These are phyloP conservation scores for Cyberlindnera suaveolens DNA, from an alignment of 805 yeast genomes.

Conservation along the genomic window DNA sequence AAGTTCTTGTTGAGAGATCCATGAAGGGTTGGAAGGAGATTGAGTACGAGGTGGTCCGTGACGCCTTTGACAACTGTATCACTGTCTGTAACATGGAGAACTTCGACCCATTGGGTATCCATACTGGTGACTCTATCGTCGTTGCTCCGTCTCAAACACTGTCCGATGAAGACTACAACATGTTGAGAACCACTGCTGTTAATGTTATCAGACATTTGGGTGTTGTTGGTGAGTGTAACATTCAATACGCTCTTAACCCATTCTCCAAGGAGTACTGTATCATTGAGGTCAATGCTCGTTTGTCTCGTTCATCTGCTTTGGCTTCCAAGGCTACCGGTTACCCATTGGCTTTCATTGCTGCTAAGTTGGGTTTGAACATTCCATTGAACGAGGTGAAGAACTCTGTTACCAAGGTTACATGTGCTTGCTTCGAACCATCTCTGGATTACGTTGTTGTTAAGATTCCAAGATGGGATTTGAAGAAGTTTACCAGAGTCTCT, in stretches of 20 bases:
- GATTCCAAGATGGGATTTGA: slow-evolving; percentile 98
- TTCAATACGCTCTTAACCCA: slow-evolving; percentile 94
- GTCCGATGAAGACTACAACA: slow-evolving; percentile 94
- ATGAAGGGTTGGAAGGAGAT: slow-evolving; percentile 99
- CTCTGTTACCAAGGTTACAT: slow-evolving; percentile 89
- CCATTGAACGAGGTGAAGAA: slow-evolving; percentile 88
- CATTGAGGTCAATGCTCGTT: slow-evolving; percentile 96
- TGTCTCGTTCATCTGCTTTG: slow-evolving; percentile 96
- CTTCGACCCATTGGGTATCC: slow-evolving; percentile 97
- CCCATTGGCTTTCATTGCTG: slow-evolving; percentile 97
- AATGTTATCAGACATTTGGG: slow-evolving; percentile 96
- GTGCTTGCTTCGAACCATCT: slow-evolving; percentile 96
- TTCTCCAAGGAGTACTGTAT: slow-evolving; percentile 91
- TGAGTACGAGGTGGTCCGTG: slow-evolving; percentile 98
- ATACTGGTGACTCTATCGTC: slow-evolving; percentile 98
- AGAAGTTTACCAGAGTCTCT: slow-evolving; percentile 90
- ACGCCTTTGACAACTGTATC: slow-evolving; percentile 93
- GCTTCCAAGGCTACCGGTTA: slow-evolving; percentile 99
- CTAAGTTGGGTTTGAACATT: slow-evolving; percentile 88
- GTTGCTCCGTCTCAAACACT: slow-evolving; percentile 98
- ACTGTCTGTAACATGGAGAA: slow-evolving; percentile 99
- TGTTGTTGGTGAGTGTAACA: slow-evolving; percentile 98
- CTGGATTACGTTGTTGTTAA: slow-evolving; percentile 94
- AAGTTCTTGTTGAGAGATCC: slow-evolving; percentile 89
- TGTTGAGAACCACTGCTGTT: slow-evolving; percentile 96